Percentiles rank a stretch among this genome's conserved stretches.
phyloP scores from a whole-genome alignment of 306 rosid genomes.

The Casuarina glauca region DNA sequence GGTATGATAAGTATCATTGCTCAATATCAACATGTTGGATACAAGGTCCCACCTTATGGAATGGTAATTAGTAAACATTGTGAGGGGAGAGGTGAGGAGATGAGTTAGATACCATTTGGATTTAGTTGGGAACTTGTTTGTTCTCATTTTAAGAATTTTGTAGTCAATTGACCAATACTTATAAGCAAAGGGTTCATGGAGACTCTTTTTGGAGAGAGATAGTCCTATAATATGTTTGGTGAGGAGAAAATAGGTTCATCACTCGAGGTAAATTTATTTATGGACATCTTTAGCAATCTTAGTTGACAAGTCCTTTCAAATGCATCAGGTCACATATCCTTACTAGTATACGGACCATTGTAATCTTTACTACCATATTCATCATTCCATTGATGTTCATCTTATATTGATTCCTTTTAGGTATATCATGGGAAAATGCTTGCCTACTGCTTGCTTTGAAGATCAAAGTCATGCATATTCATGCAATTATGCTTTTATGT shows the following conservation, averaged over 20 bases:
- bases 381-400: neutral
- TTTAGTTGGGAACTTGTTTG: neutral
- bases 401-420: neutral
- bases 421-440: too few relatives aligned
- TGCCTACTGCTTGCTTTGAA: slow-evolving; percentile 6
- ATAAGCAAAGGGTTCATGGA: neutral
- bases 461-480: neutral
- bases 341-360: neutral
- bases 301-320: neutral
- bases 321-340: neutral
- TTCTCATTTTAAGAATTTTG: neutral
- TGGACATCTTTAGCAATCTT: neutral
- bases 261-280: neutral
- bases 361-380: neutral
- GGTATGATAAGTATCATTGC: neutral
- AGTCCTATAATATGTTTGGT: neutral
- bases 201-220: neutral
- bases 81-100: neutral
- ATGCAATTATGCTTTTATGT: slow-evolving; percentile 20
- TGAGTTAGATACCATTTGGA: neutral
- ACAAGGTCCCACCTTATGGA: neutral
- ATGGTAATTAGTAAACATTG: neutral
- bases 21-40: neutral
- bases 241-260: neutral
- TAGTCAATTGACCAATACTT: neutral